Percentiles rank a stretch among this genome's conserved stretches.
phyloP scores from a whole-genome alignment of 2,329 filamentous ascomycete species.

The Xenoacremonium recifei region DNA sequence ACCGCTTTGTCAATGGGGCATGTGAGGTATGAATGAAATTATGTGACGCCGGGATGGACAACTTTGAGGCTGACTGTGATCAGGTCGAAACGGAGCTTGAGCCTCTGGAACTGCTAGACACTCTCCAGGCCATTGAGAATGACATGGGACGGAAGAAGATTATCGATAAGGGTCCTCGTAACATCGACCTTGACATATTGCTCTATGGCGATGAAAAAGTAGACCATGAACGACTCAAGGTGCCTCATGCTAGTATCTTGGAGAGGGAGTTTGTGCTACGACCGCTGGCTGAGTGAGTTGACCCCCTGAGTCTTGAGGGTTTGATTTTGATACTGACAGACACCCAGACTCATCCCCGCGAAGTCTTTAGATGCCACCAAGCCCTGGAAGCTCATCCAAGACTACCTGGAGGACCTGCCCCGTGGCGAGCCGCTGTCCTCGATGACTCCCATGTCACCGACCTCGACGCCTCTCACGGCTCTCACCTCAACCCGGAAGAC shows the following conservation, averaged over 20 bases:
- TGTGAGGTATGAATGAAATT: constrained; percentile 77
- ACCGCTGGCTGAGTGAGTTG: constrained; percentile 71
- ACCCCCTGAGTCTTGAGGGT: background rate
- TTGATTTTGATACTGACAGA: constrained; percentile 2
- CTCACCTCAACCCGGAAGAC: constrained; percentile 61
- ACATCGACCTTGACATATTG: constrained; percentile 91
- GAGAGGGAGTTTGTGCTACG: constrained; percentile 93
- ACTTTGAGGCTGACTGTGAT: background rate
- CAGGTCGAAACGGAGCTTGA: constrained; percentile 78
- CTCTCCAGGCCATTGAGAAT: constrained; percentile 81
- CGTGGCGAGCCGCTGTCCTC: constrained; percentile 52
- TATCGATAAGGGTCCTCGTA: constrained; percentile 90
- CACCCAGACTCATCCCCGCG: constrained; percentile 52
- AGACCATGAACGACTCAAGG: constrained; percentile 68
- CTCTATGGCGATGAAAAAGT: constrained; percentile 71
- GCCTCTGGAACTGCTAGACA: constrained; percentile 74
- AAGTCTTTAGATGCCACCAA: constrained; percentile 50
- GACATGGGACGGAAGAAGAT: constrained; percentile 76
- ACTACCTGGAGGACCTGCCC: constrained; percentile 60
- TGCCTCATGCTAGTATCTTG: constrained; percentile 82
- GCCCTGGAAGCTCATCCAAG: constrained; percentile 60
- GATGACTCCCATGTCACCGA: constrained; percentile 53
- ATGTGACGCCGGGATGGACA: background rate
- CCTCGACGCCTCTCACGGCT: constrained; percentile 54
- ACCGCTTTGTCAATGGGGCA: constrained; percentile 85